Percentiles rank a stretch among this genome's conserved stretches.
Conservation (phyloP, 78 protist genomes). For the Bodo saltans region DNA sequence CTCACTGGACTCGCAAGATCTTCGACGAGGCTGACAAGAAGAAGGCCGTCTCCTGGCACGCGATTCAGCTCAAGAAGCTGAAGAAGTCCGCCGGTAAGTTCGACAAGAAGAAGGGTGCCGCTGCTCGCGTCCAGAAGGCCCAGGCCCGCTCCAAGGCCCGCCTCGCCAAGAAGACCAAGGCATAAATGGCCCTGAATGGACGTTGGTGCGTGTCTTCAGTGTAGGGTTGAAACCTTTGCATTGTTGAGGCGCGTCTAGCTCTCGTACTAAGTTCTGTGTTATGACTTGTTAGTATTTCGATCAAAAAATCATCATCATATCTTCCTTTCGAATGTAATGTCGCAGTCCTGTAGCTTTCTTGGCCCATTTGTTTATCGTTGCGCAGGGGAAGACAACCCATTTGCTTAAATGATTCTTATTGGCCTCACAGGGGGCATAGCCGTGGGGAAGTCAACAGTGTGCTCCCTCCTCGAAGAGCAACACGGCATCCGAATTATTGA, state of each 20-base stretch:
- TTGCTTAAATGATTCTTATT: conserved; percentile 8
- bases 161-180: not conserved
- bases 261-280: too few species aligned
- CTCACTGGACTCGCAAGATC: not conserved
- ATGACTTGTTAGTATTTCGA: too few species aligned
- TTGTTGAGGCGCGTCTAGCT: too few species aligned
- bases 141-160: not conserved
- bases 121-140: not conserved
- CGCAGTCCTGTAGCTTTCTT: too few species aligned
- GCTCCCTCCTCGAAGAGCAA: not conserved
- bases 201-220: too few species aligned
- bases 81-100: not conserved
- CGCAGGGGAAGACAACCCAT: too few species aligned
- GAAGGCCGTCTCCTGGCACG: not conserved
- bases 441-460: conserved; percentile 24
- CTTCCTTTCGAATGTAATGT: too few species aligned
- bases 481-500: conserved; percentile 7
- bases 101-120: not conserved
- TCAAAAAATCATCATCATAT: too few species aligned
- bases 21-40: not conserved
- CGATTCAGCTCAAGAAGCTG: not conserved
- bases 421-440: conserved; percentile 49
- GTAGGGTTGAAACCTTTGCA: too few species aligned
- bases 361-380: too few species aligned
- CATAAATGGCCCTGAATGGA: too few species aligned